Conservation (phyloP, 305 asterid species). For the Fraxinus velutina region DNA sequence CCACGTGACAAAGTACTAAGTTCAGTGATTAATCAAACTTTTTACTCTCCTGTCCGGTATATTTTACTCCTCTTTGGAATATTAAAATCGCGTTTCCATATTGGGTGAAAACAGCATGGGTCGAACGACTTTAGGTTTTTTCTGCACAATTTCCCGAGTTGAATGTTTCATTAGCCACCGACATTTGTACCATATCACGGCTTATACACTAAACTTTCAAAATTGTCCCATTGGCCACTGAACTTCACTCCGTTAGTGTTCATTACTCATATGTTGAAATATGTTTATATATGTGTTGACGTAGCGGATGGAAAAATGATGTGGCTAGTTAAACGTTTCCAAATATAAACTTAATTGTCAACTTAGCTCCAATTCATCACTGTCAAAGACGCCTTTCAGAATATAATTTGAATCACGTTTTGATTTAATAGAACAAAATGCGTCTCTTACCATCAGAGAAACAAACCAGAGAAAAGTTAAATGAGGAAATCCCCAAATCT, state of each 20-base stretch:
- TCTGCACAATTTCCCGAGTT: neutral
- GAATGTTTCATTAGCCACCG: neutral
- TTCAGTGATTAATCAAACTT: too few species aligned
- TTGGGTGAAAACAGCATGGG: neutral
- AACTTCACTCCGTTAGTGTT: neutral
- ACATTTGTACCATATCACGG: too few species aligned
- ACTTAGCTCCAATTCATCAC: neutral
- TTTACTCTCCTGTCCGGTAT: neutral
- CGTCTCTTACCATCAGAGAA: neutral
- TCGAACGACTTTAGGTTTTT: neutral
- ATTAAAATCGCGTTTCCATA: neutral
- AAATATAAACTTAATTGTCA: too few species aligned
- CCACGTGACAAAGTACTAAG: too few species aligned
- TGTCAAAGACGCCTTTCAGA: neutral
- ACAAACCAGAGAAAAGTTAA: neutral
- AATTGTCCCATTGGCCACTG: neutral
- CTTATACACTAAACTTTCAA: too few species aligned
- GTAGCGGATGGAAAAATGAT: neutral
- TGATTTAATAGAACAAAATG: neutral
- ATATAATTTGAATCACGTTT: too few species aligned
- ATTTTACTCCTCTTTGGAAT: neutral
- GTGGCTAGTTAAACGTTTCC: neutral
- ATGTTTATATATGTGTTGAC: neutral
- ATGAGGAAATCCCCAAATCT: neutral
- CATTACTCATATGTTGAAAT: neutral